These are phyloP conservation scores for Penicillium antarcticum DNA, from an alignment of 495 filamentous ascomycete genomes.

Conservation along the genomic window DNA sequence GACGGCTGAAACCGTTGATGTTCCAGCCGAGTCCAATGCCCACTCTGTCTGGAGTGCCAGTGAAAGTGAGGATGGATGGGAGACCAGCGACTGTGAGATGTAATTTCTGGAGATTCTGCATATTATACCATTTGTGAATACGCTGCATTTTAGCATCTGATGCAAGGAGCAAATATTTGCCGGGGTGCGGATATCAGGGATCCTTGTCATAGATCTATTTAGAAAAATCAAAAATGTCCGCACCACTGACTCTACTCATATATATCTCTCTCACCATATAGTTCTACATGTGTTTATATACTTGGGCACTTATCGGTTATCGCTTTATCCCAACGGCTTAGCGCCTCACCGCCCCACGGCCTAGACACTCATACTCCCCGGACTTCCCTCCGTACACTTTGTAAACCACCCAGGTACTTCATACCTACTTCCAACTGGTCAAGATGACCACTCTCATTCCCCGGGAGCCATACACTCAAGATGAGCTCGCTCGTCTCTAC, in stretches of 20 bases:
- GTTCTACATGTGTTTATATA: no score
- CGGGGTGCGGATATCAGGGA: no score
- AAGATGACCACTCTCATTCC: constrained; percentile 76
- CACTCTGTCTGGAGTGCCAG: constrained; percentile 36
- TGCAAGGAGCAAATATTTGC: no score
- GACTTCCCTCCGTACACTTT: not conserved
- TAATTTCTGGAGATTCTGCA: constrained; percentile 2
- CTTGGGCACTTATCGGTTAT: no score
- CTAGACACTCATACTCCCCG: constrained; percentile 4
- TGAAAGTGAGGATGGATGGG: constrained; percentile 46
- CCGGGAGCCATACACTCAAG: constrained; percentile 70
- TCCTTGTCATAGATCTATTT: no score
- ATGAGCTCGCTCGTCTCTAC: constrained; percentile 81
- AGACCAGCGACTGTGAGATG: constrained; percentile 27
- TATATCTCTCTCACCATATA: no score
- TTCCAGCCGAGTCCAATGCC: not conserved
- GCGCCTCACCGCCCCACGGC: constrained; percentile 13
- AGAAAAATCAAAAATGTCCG: no score
- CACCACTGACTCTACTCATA: no score
- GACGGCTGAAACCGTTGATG: constrained; percentile 1
- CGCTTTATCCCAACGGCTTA: no score
- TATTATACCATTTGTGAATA: constrained; percentile 3
- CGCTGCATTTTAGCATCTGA: not conserved
- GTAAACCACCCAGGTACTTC: not conserved
- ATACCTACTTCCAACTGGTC: not conserved